Base-by-base conservation (phyloP, 257 asterid genomes). In the Solanum piurae region DNA sequence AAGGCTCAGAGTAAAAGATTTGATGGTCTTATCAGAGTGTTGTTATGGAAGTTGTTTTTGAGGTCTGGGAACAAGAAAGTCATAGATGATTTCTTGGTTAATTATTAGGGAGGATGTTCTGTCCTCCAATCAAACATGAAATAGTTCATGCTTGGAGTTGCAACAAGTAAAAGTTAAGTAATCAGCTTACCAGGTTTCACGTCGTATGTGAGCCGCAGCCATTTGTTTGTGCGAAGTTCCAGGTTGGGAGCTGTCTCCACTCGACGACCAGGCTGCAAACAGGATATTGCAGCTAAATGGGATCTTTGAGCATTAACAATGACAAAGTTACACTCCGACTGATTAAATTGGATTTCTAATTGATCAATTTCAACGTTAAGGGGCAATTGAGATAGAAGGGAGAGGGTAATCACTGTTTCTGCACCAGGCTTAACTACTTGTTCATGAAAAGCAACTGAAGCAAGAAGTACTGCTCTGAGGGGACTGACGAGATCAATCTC, bases 401-500 rank as follows among this genome's bases (percentile, higher is more conserved):
- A 94, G 89, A 97, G 91, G 58, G 98, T 92, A 90, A 97, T 89
- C 89, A 91, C 93, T 69, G 98, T 91, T 71, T 93, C 92, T 86
- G 89, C 92, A 86, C 99, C 98, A 33, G 98, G 99, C 95, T 97
- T 97, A 85, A 95, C 93, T 76, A 92, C 89, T 89, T 96, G 98
- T 89, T 96, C 98, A 92, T 97, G 99, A 91, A 97, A 97, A 90
- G 99, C 98, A 93, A 96, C 99, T 89, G 95, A 92, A 83, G 99
- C 96, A 86, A 97, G 98, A 89, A 97, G 95, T 79, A 90, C 98
- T 55, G 90, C 94, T 91, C 99, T 90, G 55, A 97, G 92, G 88
- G 99, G 98, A 92, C 99, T 97, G 88, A 95, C 95, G 74, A 94
- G 96, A 95, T 97, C 99, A 76, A 97, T 96, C 95, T 97, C 99